Evolutionary conservation across 768 basidiomycete species (phyloP), one percentile per base, ranked within the genome.

Genomic region (Boletus huronensis): DNA sequence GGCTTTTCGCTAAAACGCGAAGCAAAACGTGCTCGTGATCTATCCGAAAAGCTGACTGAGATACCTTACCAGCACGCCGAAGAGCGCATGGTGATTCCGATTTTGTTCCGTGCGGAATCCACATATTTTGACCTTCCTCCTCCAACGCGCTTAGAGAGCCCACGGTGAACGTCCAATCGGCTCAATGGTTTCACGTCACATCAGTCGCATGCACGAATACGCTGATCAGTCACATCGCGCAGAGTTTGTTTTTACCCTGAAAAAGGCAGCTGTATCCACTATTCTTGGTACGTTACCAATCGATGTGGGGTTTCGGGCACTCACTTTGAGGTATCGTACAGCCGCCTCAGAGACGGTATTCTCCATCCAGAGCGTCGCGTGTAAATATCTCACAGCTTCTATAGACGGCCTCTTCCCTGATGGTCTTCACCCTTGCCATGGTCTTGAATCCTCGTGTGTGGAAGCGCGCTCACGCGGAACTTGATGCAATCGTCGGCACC

Each of bases 391-490:
- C 13, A 39, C n/a, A 9, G 19, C 17, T 36, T 28, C 28, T 14
- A 3, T n/a, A 48, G 48, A 6, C 16, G 2, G 5, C 19, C 5
- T 28, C 23, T 41, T 23, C 40, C 40, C 25, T 50, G 8, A 41
- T 29, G 53, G 39, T 41, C 6, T 58, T 58, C 26, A 55, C 53
- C 5, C 49, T 55, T n/a, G 53, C 54, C 9, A 55, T 58, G 49
- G 45, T 51, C 3, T 4, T 43, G 19, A 6, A 58, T 16, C 49
- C 57, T 5, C 50, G 38, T 7, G 45, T 51, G 1, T 56, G 21
- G 49, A 55, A 48, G 34, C 53, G 45, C 5, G 54, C 53, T 10
- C 57, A 51, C 3, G 49, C 40, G 5, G 54, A 56, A 39, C 48
- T 58, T 0, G 57, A 52, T 11, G 19, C 36, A 0, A 21, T 45